Base-by-base conservation (phyloP, 2,329 filamentous ascomycete species). In the Penicillium sp. region DNA sequence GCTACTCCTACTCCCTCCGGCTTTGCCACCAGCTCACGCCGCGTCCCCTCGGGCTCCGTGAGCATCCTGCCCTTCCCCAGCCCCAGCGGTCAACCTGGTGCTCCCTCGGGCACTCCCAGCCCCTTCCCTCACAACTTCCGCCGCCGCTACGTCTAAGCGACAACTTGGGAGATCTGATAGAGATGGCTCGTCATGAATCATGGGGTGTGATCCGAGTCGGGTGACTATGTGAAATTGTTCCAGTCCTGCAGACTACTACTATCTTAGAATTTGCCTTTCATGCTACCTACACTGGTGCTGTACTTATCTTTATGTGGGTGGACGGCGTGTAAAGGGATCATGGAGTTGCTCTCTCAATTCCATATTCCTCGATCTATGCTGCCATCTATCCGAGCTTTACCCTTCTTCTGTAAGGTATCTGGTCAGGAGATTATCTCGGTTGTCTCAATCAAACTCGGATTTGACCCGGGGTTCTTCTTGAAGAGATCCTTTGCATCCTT, bases 11-110 rank as follows among this genome's bases (percentile, higher is more conserved):
- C 24, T 13, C 60, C 68, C 55, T 70, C 68, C 51, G 69, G 73
- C 44, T 75, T 75, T 64, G 59, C 66, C 54, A 75, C 73, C 54
- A 73, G 70, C 56, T 65, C 65, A 6, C 22, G 31, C 24, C 55
- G 50, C 36, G 53, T 56, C 43, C 58, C 67, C 57, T 70, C 68
- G 54, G 69, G 73, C 44, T 75, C 74, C 61, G 58, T 65, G 49
- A 62, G 64, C 39, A 35, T 27, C n/a, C n/a, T 50, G 14, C 60
- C 60, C 39, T 60, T 57, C n/a, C 41, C 41, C 31, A 36, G 50
- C 22, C 13, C 50, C 39, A 31, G 47, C 33, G 39, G 55, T n/a
- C 44, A 44, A 36, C 56, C 60, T 33, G 58, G 58, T 47, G 50
- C 41, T 40, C 55, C 62, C 36, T 58, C 53, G 9, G 65, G 70